Percentiles rank a stretch among this genome's conserved stretches.
Evolutionary conservation across 2,329 filamentous ascomycete species (phyloP).

Genomic region (Penicillium vulpinum): DNA sequence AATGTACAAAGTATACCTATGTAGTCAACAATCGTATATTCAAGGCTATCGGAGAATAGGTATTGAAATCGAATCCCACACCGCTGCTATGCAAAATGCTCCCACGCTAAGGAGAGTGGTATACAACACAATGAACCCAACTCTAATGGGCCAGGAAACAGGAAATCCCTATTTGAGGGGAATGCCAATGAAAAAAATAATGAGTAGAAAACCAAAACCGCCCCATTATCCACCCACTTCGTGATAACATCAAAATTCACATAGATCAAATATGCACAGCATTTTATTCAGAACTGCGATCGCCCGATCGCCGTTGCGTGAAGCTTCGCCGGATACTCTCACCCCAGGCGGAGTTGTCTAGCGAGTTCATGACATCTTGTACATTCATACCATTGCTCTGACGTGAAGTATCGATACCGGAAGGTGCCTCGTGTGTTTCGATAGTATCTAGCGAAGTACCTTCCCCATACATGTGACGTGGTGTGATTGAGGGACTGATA

Average conservation of each 20-base stretch:
- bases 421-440: constrained; percentile 18
- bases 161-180: constrained; percentile 2
- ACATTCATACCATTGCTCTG: constrained; percentile 71
- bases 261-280: constrained; percentile 13
- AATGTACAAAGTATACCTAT: too few species aligned
- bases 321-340: constrained; percentile 89
- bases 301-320: constrained; percentile 59
- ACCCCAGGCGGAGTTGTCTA: constrained; percentile 89
- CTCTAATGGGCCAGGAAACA: background rate
- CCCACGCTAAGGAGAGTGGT: constrained; percentile 14
- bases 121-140: constrained; percentile 15
- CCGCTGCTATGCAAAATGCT: constrained; percentile 29
- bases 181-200: constrained; percentile 8
- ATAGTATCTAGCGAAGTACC: constrained; percentile 35
- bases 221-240: constrained; percentile 1
- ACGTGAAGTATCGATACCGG: constrained; percentile 50
- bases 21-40: background rate
- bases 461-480: constrained; percentile 32
- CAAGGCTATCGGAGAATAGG: background rate
- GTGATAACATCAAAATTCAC: constrained; percentile 11
- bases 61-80: constrained; percentile 17
- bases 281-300: constrained; percentile 16
- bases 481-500: constrained; percentile 52
- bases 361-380: constrained; percentile 75
- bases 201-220: constrained; percentile 1